Conservation (phyloP, 2,329 filamentous ascomycete species). For the Monosporascus sp. region DNA sequence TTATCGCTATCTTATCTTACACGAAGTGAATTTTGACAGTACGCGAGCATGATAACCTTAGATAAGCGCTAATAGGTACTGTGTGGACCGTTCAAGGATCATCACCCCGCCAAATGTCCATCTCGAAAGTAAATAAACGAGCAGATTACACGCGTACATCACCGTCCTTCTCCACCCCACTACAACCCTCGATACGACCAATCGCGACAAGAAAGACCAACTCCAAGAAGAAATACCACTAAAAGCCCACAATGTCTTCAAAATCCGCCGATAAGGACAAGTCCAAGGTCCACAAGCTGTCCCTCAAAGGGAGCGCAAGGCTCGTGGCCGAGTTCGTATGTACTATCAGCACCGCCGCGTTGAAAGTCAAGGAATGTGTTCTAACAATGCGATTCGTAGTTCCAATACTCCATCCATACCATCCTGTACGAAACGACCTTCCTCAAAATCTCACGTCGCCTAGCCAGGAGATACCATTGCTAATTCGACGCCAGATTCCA, state of each 20-base stretch:
- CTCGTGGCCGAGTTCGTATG: slow-evolving; percentile 92
- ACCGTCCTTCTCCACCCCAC: background rate
- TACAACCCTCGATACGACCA: background rate
- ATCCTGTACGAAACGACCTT: slow-evolving; percentile 61
- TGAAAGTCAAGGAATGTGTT: background rate
- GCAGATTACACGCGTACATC: background rate
- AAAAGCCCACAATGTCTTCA: slow-evolving; percentile 18
- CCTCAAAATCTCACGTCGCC: too few relatives aligned
- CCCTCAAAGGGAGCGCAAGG: slow-evolving; percentile 77
- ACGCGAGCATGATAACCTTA: too few relatives aligned
- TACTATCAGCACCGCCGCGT: slow-evolving; percentile 12
- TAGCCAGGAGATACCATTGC: background rate
- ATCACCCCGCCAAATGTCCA: background rate
- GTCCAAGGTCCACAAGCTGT: slow-evolving; percentile 91
- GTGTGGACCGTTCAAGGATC: too few relatives aligned
- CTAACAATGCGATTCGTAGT: slow-evolving; percentile 41
- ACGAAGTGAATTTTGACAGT: background rate
- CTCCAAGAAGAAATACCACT: background rate
- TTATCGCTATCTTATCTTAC: background rate
- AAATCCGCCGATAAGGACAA: slow-evolving; percentile 52
- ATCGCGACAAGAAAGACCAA: background rate
- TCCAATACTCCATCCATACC: slow-evolving; percentile 97
- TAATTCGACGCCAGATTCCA: slow-evolving; percentile 62
- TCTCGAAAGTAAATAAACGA: background rate
- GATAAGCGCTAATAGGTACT: too few relatives aligned